Percentiles rank a stretch among this genome's conserved stretches.
These are phyloP conservation scores for Cucumis melo DNA, from an alignment of 306 rosid genomes.

Conservation along the genomic window DNA sequence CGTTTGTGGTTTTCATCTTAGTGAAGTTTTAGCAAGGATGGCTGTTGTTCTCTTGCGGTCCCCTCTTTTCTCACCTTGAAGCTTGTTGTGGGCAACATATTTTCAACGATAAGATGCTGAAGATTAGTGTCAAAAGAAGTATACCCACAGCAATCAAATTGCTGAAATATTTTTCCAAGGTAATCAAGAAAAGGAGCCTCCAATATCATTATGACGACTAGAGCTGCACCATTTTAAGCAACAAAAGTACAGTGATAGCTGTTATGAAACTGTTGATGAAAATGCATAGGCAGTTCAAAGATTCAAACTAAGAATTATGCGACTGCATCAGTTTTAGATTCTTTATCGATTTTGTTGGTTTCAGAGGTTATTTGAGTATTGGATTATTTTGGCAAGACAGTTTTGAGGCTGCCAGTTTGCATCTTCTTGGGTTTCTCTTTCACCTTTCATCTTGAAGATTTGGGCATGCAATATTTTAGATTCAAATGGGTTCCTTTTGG, in stretches of 20 bases:
- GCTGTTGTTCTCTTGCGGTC: no score
- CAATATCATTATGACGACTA: constrained; percentile 24
- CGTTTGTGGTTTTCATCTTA: no score
- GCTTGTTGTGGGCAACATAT: constrained; percentile 23
- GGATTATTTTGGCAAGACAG: no score
- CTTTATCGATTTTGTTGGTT: not conserved
- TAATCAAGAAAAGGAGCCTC: constrained; percentile 43
- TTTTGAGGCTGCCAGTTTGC: no score
- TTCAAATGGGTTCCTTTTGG: no score
- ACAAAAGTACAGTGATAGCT: constrained; percentile 10
- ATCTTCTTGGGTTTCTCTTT: no score
- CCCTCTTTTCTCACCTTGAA: no score
- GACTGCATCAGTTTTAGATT: not conserved
- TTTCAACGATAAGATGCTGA: constrained; percentile 76
- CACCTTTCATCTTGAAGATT: no score
- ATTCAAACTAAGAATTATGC: not conserved
- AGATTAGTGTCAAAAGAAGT: constrained; percentile 66
- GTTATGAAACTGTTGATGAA: constrained; percentile 23
- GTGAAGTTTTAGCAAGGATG: no score
- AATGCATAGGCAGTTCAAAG: constrained; percentile 18
- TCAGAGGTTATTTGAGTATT: no score
- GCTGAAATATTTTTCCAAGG: constrained; percentile 70
- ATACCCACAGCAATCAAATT: constrained; percentile 61
- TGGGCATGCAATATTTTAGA: no score
- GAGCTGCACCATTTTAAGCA: constrained; percentile 16